These are phyloP conservation scores for Ogataea populi-albae DNA, from an alignment of 805 yeast species.

Conservation along the genomic window DNA sequence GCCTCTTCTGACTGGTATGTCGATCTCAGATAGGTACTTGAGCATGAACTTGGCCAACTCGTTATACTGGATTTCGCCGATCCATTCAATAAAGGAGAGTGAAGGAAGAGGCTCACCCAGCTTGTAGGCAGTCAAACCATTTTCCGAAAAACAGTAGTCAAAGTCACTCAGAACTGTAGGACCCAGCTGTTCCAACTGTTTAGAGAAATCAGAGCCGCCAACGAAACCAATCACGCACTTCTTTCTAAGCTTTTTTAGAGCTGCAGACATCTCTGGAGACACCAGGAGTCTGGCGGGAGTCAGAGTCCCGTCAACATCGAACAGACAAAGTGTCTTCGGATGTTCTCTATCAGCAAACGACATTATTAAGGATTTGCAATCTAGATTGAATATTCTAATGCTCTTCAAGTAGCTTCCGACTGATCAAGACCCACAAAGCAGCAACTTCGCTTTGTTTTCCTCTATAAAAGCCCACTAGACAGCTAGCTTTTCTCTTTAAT, in stretches of 20 bases:
- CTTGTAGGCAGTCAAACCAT: slow-evolving; percentile 97
- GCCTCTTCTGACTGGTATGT: slow-evolving; percentile 96
- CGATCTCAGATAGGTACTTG: slow-evolving; percentile 79
- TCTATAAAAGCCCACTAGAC: too few species aligned
- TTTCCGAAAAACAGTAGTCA: slow-evolving; percentile 96
- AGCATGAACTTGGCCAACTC: slow-evolving; percentile 81
- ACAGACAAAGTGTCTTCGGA: slow-evolving; percentile 84
- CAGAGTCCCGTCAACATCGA: slow-evolving; percentile 98
- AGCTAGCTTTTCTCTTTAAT: too few species aligned
- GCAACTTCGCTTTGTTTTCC: too few species aligned
- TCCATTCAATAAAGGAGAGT: slow-evolving; percentile 91
- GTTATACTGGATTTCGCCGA: slow-evolving; percentile 94
- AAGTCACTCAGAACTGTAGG: slow-evolving; percentile 70
- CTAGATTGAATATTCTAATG: too few species aligned
- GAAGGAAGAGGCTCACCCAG: slow-evolving; percentile 83
- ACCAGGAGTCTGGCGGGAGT: slow-evolving; percentile 85
- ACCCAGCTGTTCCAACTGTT: slow-evolving; percentile 97
- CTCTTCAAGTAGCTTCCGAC: too few species aligned
- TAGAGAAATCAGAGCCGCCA: slow-evolving; percentile 93
- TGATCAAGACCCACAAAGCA: too few species aligned
- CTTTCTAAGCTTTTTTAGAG: slow-evolving; percentile 74
- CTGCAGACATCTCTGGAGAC: slow-evolving; percentile 72
- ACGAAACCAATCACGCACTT: slow-evolving; percentile 96
- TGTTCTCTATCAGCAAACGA: slow-evolving; percentile 68
- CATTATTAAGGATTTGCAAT: too few species aligned